Base-by-base conservation (phyloP, 148 eudicot species). In the Silene uniflora region DNA sequence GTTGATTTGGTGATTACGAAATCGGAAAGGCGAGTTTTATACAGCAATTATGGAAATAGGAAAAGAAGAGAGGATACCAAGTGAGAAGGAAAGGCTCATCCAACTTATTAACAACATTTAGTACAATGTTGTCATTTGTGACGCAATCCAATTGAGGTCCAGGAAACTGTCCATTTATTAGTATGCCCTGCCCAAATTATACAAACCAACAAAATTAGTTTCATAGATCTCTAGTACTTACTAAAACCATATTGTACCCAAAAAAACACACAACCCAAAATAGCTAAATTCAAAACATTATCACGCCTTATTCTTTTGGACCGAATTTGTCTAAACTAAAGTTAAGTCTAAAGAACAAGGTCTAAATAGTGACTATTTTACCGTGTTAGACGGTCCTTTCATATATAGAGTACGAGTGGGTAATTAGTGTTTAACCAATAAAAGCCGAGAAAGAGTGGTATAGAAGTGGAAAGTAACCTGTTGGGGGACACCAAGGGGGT, bases 81-180 rank as follows among this genome's bases (percentile, higher is more conserved):
- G 99, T 95, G 80, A 95, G 75, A 72, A 95, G 98, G 75, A 95
- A 89, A 3, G 97, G 97, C 75, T 86, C 83, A 65, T 95, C 89
- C 75, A 95, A 83, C 70, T 95, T 89, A 76, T 95, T 95, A 61
- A 92, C 67, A 66, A 95, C 87, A 70, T 92, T 92, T 74, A 95
- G 84, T 73, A 95, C 81, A 22, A 91, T 81, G 83, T 95, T 95
- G 80, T 95, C 91, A 85, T 95, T 95, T 23, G 99, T 92, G 39
- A 89, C 97, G 78, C 83, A 76, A 68, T 92, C 90, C 66, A 95
- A 87, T 29, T 47, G 83, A 27, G 99, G 98, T 42, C 99, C 99
- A 71, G 99, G 98, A 78, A 95, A 92, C 63, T 95, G 94, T 10
- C 97, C 98, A 83, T 95, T 95, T 74, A 95, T 95, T 27, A 95